phyloP scores from a whole-genome alignment of 306 rosid species.

The Vigna mungo region DNA sequence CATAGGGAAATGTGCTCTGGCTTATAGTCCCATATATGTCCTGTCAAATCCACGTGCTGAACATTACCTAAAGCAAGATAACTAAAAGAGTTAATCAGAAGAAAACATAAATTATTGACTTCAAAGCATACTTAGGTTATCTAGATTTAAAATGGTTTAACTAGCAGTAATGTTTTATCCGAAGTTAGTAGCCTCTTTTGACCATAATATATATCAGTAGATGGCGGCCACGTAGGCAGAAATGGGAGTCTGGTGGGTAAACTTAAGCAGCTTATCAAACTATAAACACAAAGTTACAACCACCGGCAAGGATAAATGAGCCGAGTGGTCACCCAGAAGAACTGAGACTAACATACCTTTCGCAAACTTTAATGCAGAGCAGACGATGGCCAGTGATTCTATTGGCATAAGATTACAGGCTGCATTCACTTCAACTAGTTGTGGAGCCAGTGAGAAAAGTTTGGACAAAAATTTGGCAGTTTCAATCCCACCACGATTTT shows the following conservation, averaged over 20 bases:
- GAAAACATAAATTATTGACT: conserved; percentile 28
- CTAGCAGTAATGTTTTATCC: conserved; percentile 1
- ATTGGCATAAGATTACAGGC: conserved; percentile 75
- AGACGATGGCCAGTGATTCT: conserved; percentile 63
- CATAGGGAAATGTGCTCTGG: conserved; percentile 49
- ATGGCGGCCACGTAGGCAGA: neutral
- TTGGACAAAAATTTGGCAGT: conserved; percentile 71
- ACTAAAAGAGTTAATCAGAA: conserved; percentile 20
- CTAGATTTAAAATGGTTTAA: conserved; percentile 26
- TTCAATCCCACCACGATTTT: conserved; percentile 83
- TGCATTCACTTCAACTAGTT: conserved; percentile 71
- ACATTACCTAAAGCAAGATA: conserved; percentile 68
- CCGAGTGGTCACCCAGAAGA: conserved; percentile 15
- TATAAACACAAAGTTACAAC: conserved; percentile 30
- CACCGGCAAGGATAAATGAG: conserved; percentile 32
- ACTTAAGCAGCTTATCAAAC: conserved; percentile 23
- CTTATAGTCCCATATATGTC: conserved; percentile 63
- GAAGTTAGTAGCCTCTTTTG: conserved; percentile 1
- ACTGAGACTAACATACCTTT: conserved; percentile 60
- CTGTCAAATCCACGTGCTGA: conserved; percentile 71
- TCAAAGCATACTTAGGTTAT: conserved; percentile 23
- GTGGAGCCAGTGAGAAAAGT: conserved; percentile 67
- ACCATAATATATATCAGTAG: conserved; percentile 16
- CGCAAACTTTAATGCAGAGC: conserved; percentile 62
- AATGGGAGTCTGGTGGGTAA: conserved; percentile 30